phyloP scores from a whole-genome alignment of 2,329 filamentous ascomycete genomes.

The Alternaria sp. region DNA sequence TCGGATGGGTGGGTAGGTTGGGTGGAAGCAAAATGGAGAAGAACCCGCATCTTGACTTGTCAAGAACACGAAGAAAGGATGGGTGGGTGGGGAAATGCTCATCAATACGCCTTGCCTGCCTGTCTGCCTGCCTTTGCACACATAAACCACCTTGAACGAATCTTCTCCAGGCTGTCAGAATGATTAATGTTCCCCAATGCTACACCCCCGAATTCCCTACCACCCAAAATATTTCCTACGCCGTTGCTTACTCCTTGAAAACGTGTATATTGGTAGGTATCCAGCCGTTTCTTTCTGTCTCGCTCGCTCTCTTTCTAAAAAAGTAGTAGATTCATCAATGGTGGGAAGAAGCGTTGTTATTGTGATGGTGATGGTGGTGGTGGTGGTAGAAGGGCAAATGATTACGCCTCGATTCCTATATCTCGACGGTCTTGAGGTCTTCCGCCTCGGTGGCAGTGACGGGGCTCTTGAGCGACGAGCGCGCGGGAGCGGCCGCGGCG shows the following conservation, averaged over 20 bases:
- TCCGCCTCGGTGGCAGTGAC: constrained; percentile 28
- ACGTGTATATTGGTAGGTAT: constrained; percentile 27
- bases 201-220: no score
- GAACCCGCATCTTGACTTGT: no score
- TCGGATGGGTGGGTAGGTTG: no score
- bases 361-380: background rate
- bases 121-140: no score
- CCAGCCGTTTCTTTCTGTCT: constrained; percentile 30
- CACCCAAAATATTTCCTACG: constrained; percentile 10
- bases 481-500: constrained; percentile 4
- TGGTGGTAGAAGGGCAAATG: constrained; percentile 8
- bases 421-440: constrained; percentile 59
- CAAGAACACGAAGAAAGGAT: no score
- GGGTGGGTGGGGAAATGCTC: no score
- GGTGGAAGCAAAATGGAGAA: no score
- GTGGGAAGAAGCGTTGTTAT: constrained; percentile 9
- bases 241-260: constrained; percentile 22
- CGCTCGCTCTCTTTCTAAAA: constrained; percentile 14
- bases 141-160: no score
- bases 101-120: no score
- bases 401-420: constrained; percentile 37
- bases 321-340: constrained; percentile 21
- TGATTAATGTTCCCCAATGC: no score
- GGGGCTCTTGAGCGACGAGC: constrained; percentile 38
- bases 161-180: no score